Conservation (phyloP, 1,284 basidiomycete species). For the Tilletia walkeri region DNA sequence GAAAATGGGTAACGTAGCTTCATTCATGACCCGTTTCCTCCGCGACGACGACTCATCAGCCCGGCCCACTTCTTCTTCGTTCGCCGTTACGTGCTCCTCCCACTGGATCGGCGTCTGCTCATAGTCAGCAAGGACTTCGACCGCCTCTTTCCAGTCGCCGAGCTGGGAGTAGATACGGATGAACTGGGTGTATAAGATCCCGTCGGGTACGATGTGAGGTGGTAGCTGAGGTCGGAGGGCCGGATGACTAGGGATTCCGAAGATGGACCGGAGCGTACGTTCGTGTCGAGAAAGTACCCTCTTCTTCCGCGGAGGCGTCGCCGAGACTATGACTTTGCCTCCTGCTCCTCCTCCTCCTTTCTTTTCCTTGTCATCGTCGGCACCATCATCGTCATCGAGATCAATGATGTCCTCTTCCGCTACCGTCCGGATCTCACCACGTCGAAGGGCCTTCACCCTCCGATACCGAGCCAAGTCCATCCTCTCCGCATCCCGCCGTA, state of each 20-base stretch:
- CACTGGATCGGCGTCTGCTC: neutral
- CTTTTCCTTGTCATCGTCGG: neutral
- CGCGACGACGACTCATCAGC: neutral
- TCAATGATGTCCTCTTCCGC: neutral
- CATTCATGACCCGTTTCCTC: neutral
- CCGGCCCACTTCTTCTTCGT: neutral
- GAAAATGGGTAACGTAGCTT: slow-evolving; percentile 8
- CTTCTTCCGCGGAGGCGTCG: neutral
- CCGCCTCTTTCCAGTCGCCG: slow-evolving; percentile 13
- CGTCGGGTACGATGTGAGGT: neutral
- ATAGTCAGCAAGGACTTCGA: slow-evolving; percentile 13
- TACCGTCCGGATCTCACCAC: neutral
- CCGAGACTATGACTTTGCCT: neutral
- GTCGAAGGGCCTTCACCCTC: neutral
- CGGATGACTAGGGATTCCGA: slow-evolving; percentile 6
- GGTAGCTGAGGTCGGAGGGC: neutral
- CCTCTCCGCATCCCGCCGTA: neutral
- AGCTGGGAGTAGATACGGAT: slow-evolving; percentile 5
- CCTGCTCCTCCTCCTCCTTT: neutral
- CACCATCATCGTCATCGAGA: neutral
- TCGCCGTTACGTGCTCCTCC: neutral
- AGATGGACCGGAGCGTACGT: neutral
- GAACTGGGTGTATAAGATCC: slow-evolving; percentile 1
- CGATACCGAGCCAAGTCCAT: neutral
- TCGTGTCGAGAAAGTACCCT: too few species aligned